phyloP scores from a whole-genome alignment of 2,329 filamentous ascomycete genomes.

The Trichoderma sp. region DNA sequence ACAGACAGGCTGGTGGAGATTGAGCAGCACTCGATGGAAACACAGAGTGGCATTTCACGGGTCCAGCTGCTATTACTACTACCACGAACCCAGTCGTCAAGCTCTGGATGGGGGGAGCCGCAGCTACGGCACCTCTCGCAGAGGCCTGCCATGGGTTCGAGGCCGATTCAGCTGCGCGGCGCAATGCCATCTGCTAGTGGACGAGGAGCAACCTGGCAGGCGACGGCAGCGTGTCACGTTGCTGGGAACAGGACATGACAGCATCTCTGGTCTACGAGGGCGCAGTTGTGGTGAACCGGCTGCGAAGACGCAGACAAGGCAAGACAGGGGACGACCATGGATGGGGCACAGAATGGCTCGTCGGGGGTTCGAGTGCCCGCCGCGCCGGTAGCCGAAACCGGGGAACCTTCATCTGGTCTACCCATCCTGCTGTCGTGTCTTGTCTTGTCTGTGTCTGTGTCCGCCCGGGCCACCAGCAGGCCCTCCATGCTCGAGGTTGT shows the following conservation, averaged over 20 bases:
- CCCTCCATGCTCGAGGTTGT: background rate
- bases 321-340: background rate
- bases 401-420: conserved; percentile 20
- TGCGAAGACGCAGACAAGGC: conserved; percentile 5
- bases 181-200: conserved; percentile 18
- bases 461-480: background rate
- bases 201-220: background rate
- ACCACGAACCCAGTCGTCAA: conserved; percentile 30
- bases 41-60: conserved; percentile 19
- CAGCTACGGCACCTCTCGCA: conserved; percentile 23
- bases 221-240: background rate
- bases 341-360: conserved; percentile 21
- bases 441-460: background rate
- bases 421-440: too few relatives aligned
- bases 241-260: background rate
- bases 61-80: background rate
- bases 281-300: background rate
- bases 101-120: conserved; percentile 30
- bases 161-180: conserved; percentile 28
- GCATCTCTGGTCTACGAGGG: background rate
- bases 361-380: conserved; percentile 15
- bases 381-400: conserved; percentile 29
- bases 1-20: conserved; percentile 31
- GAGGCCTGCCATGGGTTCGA: background rate
- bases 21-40: conserved; percentile 24